Percentiles rank a stretch among this genome's conserved stretches.
Conservation (phyloP, 805 yeast species). For the Suhomyces faveliae region DNA sequence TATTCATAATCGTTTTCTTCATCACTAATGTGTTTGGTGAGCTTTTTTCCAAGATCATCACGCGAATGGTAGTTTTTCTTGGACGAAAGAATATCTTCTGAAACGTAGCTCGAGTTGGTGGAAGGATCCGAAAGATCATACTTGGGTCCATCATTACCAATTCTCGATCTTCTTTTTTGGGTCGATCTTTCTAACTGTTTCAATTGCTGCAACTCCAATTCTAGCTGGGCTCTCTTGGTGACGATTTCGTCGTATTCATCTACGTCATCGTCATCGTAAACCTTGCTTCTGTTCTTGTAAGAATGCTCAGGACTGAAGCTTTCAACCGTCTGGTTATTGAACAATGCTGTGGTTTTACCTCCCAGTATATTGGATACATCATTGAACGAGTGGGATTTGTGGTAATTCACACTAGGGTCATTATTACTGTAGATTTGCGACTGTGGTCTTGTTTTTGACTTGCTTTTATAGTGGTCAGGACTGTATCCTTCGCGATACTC, state of each 20-base stretch:
- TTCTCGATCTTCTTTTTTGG: slow-evolving; percentile 6
- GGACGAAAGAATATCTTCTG: slow-evolving; percentile 37
- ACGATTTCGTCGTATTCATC: slow-evolving; percentile 30
- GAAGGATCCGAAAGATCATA: slow-evolving; percentile 15
- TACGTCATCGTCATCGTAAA: slow-evolving; percentile 8
- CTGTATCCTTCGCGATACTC: slow-evolving; percentile 4
- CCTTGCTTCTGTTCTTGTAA: not conserved
- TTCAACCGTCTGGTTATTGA: slow-evolving; percentile 24
- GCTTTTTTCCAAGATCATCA: slow-evolving; percentile 36
- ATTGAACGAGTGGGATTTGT: slow-evolving; percentile 18
- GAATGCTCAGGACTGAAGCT: slow-evolving; percentile 26
- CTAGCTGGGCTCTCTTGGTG: slow-evolving; percentile 37
- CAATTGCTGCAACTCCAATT: slow-evolving; percentile 36
- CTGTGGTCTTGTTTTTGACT: slow-evolving; percentile 17
- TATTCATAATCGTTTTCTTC: slow-evolving; percentile 18
- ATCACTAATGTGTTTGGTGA: slow-evolving; percentile 24
- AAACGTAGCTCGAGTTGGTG: slow-evolving; percentile 28
- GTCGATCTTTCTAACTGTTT: slow-evolving; percentile 26
- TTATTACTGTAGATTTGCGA: slow-evolving; percentile 11
- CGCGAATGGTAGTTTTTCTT: slow-evolving; percentile 30
- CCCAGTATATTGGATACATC: slow-evolving; percentile 14
- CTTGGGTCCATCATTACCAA: slow-evolving; percentile 1
- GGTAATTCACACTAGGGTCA: slow-evolving; percentile 1
- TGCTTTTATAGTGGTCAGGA: slow-evolving; percentile 1
- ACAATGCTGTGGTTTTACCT: slow-evolving; percentile 10